Base-by-base conservation (phyloP, 2,329 filamentous ascomycete species). In the Thelonectria blattea region DNA sequence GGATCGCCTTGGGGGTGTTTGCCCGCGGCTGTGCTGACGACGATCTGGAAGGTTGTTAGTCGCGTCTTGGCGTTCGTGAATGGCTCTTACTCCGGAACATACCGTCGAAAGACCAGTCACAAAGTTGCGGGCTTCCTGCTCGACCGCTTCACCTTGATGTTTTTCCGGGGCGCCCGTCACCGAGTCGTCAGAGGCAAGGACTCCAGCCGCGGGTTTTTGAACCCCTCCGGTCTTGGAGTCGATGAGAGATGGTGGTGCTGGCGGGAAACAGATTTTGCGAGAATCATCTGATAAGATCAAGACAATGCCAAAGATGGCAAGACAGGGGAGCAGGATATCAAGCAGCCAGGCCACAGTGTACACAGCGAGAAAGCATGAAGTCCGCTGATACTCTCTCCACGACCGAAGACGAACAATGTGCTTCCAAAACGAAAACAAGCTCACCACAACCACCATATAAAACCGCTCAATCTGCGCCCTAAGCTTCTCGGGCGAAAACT, bases 401-500 rank as follows among this genome's bases (percentile, higher is more conserved):
- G 91, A 94, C 15, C 92, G 83, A 6, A 96, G 76, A 12, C 92
- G 83, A 3, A 85, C 88, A 63, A 93, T 82, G 61, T 96, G 92
- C 69, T 95, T 94, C 61, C 85, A 84, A 15, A 86, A 83, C 0
- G 80, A 82, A 45, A 92, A 82, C 12, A 92, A 47, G 14, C 87
- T 83, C 50, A 93, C 84, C 8, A 90, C 79, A 0, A 96, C 86
- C 0, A 89, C 91, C 83, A 92, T 93, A 73, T 96, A 96, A 11
- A 95, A 78, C 14, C 92, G 83, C 75, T 96, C 92, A 4, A 95
- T 73, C 54, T 90, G 92, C 2, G 88, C 86, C 11, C 92, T 84
- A 46, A 96, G 79, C 76, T 95, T 95, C 70, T 95, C 91, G 0
- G 92, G 91, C 0, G 90, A 91, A 73, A 95, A 95, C 58, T 93